Evolutionary conservation across 1,139 yeast species (phyloP).

Genomic region (Yamadazyma triangularis): DNA sequence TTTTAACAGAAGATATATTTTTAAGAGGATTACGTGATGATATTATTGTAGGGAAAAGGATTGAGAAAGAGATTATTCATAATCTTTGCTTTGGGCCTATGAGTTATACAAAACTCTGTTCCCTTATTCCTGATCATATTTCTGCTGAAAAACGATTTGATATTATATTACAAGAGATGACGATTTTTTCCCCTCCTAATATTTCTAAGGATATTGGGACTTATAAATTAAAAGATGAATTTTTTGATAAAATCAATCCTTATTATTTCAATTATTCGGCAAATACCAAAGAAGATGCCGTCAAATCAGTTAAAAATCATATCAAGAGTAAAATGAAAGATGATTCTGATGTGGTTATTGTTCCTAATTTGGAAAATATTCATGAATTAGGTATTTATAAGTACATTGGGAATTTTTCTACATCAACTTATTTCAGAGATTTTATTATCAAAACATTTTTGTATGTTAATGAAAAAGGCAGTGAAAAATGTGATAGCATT

Average conservation of each 20-base stretch:
- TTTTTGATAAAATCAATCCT: slow-evolving; percentile 60
- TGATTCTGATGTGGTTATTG: slow-evolving; percentile 37
- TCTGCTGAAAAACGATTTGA: slow-evolving; percentile 73
- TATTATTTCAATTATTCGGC: slow-evolving; percentile 76
- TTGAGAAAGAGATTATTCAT: slow-evolving; percentile 72
- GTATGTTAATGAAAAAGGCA: slow-evolving; percentile 35
- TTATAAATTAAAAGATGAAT: slow-evolving; percentile 61
- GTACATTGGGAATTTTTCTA: slow-evolving; percentile 41
- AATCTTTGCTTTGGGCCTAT: slow-evolving; percentile 70
- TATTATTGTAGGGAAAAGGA: slow-evolving; percentile 48
- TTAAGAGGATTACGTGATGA: slow-evolving; percentile 48
- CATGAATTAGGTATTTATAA: slow-evolving; percentile 30
- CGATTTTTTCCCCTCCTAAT: slow-evolving; percentile 61
- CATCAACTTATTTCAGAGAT: slow-evolving; percentile 47
- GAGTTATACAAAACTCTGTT: slow-evolving; percentile 66
- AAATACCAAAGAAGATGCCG: slow-evolving; percentile 72
- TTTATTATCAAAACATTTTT: slow-evolving; percentile 48
- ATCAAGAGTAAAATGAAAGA: slow-evolving; percentile 24
- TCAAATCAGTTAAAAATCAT: slow-evolving; percentile 52
- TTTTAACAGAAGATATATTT: slow-evolving; percentile 65
- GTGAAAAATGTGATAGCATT: slow-evolving; percentile 48
- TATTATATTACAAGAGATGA: slow-evolving; percentile 52
- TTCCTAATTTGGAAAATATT: slow-evolving; percentile 34
- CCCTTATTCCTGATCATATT: slow-evolving; percentile 72
- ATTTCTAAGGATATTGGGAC: slow-evolving; percentile 64